Percentiles rank a stretch among this genome's conserved stretches.
Evolutionary conservation across 768 basidiomycete genomes (phyloP).

Genomic region (Hortiboletus campestris): DNA sequence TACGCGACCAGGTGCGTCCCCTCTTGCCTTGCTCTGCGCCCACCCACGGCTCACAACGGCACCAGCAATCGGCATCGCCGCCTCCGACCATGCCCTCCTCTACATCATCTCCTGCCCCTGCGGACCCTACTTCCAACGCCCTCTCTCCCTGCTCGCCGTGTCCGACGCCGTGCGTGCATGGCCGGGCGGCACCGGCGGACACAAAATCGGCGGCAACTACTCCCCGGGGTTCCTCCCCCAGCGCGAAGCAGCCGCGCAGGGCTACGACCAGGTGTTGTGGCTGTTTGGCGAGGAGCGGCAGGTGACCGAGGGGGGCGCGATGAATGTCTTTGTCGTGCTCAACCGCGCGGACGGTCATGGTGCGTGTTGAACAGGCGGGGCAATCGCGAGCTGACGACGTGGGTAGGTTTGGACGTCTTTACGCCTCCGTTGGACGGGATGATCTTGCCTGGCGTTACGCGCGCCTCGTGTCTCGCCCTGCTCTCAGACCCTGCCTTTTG

Average conservation of each 20-base stretch:
- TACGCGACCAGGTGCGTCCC: constrained; percentile 37
- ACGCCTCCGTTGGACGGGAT: constrained; percentile 90
- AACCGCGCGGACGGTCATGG: constrained; percentile 53
- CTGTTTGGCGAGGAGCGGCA: constrained; percentile 58
- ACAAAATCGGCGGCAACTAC: constrained; percentile 68
- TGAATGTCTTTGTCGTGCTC: constrained; percentile 79
- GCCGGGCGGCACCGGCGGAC: constrained; percentile 71
- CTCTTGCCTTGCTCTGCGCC: neutral
- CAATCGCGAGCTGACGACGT: neutral
- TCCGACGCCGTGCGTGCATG: constrained; percentile 76
- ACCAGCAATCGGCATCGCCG: constrained; percentile 62
- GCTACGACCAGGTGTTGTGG: constrained; percentile 82
- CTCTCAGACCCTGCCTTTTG: constrained; percentile 58
- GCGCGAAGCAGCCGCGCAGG: constrained; percentile 57
- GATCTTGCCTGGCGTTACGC: constrained; percentile 90
- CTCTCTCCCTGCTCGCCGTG: constrained; percentile 58
- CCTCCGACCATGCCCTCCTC: constrained; percentile 77
- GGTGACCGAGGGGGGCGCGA: constrained; percentile 64
- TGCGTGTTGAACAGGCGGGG: constrained; percentile 11
- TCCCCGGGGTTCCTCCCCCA: constrained; percentile 62
- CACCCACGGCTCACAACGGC: neutral
- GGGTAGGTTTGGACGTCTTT: constrained; percentile 62
- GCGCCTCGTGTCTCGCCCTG: constrained; percentile 78
- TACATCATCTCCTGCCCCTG: constrained; percentile 76
- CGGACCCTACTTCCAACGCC: constrained; percentile 54